Percentiles rank a stretch among this genome's conserved stretches.
phyloP scores from a whole-genome alignment of 2,329 filamentous ascomycete genomes.

The Pseudopithomyces chartarum region DNA sequence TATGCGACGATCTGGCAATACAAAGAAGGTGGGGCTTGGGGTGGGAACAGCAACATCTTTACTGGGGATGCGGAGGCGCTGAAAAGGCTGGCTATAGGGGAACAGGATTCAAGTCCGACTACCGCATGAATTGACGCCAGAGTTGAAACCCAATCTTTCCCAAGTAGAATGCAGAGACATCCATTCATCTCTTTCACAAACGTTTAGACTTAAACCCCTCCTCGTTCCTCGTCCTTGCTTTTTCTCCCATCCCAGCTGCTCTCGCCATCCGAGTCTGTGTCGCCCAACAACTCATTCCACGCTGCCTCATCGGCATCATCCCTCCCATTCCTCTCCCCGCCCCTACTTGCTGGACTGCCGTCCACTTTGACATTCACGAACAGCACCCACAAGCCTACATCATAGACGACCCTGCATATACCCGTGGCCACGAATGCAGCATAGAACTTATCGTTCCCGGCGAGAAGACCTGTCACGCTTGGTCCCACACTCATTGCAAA shows the following conservation, averaged over 20 bases:
- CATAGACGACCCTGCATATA: conserved; percentile 41
- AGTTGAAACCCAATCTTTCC: not conserved
- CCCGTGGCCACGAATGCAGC: conserved; percentile 45
- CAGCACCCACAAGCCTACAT: conserved; percentile 44
- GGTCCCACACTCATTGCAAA: conserved; percentile 59
- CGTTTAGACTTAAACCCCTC: not conserved
- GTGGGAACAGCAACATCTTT: conserved; percentile 60
- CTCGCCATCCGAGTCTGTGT: conserved; percentile 32
- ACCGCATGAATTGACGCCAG: too few relatives aligned
- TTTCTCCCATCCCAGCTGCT: conserved; percentile 16
- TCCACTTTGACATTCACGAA: conserved; percentile 44
- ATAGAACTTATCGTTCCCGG: conserved; percentile 42
- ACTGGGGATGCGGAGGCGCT: conserved; percentile 51
- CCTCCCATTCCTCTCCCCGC: conserved; percentile 22
- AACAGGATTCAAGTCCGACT: conserved; percentile 16
- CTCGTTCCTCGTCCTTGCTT: conserved; percentile 29
- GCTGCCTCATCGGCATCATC: conserved; percentile 24
- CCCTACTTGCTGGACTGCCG: conserved; percentile 13
- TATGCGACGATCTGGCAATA: conserved; percentile 63
- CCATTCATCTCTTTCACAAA: not conserved
- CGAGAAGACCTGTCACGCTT: conserved; percentile 42
- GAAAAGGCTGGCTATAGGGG: conserved; percentile 35
- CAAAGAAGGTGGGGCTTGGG: conserved; percentile 53
- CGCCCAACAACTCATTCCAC: conserved; percentile 38
- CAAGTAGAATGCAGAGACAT: not conserved